phyloP scores from a whole-genome alignment of 441 rosid species.

The Caryocar brasiliense region DNA sequence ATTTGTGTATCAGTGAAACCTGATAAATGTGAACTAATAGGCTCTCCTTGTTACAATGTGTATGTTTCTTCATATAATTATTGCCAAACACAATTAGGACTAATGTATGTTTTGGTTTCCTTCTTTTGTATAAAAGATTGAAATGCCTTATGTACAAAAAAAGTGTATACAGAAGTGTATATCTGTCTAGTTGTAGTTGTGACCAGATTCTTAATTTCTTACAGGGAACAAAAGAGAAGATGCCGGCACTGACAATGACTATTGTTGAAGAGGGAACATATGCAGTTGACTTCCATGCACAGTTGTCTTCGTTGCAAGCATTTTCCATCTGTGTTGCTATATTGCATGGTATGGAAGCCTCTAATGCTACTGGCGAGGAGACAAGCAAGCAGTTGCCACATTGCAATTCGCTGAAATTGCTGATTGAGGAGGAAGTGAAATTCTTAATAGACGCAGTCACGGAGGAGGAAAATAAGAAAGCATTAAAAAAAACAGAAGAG shows the following conservation, averaged over 20 bases:
- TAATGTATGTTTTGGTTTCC: too few species aligned
- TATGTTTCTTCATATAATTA: too few species aligned
- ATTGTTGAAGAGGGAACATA: conserved; percentile 56
- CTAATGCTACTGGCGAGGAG: conserved; percentile 20
- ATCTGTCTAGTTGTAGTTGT: not conserved
- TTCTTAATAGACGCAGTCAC: conserved; percentile 50
- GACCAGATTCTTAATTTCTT: conserved; percentile 6
- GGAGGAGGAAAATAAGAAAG: conserved; percentile 40
- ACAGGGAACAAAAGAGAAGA: conserved; percentile 62
- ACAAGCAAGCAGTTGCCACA: conserved; percentile 25
- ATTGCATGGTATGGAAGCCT: conserved; percentile 44
- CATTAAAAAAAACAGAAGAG: conserved; percentile 27
- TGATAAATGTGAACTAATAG: too few species aligned
- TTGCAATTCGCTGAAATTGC: conserved; percentile 49
- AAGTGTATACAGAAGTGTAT: not conserved
- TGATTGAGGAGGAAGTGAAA: conserved; percentile 67
- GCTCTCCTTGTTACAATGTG: too few species aligned
- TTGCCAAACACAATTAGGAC: too few species aligned
- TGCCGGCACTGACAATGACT: conserved; percentile 55
- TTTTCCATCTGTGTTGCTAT: conserved; percentile 78
- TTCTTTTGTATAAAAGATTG: too few species aligned
- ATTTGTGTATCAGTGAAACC: too few species aligned
- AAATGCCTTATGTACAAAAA: too few species aligned
- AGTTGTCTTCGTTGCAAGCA: conserved; percentile 73
- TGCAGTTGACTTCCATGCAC: conserved; percentile 81